Base-by-base conservation (phyloP, 2,329 filamentous ascomycete genomes). In the Talaromyces sp. region DNA sequence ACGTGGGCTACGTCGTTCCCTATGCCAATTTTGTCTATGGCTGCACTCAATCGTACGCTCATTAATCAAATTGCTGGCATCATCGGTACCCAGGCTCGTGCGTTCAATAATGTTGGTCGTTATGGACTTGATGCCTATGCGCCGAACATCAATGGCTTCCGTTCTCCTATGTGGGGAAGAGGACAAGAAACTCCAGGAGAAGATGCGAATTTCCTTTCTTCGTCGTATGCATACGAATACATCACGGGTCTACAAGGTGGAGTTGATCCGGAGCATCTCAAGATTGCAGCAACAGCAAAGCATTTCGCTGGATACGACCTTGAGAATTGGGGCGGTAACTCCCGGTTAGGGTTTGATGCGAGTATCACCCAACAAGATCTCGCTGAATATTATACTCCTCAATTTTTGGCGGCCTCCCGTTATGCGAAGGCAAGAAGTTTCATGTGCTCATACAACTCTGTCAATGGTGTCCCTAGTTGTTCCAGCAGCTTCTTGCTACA, bases 391-490 rank as follows among this genome's bases (percentile, higher is more conserved):
- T 90, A 89, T 70, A 80, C 89, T 47, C 87, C 86, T 1, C 83
- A 87, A 0, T 91, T 91, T 77, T 80, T 88, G 70, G 82, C 82
- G 72, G 90, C 88, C 73, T 86, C 83, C 52, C 80, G 84, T 11
- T 85, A 88, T 70, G 82, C 83, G 3, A 81, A 83, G 54, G 84
- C 84, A 3, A 80, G 81, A 17, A 87, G 86, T 39, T 79, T 88
- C 68, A 88, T 88, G 86, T 87, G 85, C 69, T 83, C 82, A 0
- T 88, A 88, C 73, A 88, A 90, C 68, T 79, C 86, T 0, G 80
- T 91, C 47, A 89, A 91, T 64, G 89, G 89, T 0, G 81, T 87
- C 0, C 88, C 89, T 0, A 83, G 86, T 2, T 91, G 89, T 69
- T 86, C 87, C 0, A 85, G 86, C 68, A 78, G 81, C 0, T 91